A percentile compares a stretch with the other conserved stretches of the same genome.
phyloP scores from a whole-genome alignment of 2,329 filamentous ascomycete species.

The Fusarium torreyae region DNA sequence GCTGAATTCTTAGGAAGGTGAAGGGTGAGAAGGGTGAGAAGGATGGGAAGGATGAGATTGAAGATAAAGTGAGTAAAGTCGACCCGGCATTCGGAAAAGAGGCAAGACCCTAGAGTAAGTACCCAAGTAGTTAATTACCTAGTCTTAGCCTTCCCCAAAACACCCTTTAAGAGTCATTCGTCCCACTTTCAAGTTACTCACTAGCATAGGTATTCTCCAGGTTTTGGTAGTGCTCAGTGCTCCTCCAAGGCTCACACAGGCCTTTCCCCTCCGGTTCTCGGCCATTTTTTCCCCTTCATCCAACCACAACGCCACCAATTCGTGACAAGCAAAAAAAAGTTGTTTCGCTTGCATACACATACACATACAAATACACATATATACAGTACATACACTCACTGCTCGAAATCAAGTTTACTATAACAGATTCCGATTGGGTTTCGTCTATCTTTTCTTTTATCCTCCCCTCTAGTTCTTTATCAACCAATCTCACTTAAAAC shows the following conservation, averaged over 20 bases:
- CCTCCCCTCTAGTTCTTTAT: not conserved
- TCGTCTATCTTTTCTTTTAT: not conserved
- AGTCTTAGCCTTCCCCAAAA: not conserved
- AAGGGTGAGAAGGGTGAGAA: not conserved
- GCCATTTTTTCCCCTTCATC: constrained; percentile 30
- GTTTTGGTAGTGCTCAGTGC: not conserved
- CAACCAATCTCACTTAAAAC: not conserved
- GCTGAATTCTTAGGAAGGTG: constrained; percentile 1
- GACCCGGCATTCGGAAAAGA: not conserved
- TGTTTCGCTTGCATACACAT: constrained; percentile 11
- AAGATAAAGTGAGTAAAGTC: constrained; percentile 1
- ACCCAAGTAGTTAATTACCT: not conserved
- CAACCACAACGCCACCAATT: constrained; percentile 36
- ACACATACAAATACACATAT: not conserved
- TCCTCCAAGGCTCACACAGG: constrained; percentile 22
- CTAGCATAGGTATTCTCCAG: constrained; percentile 21
- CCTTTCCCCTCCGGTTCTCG: constrained; percentile 39
- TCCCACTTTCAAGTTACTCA: constrained; percentile 23
- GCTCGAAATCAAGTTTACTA: not conserved
- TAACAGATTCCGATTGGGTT: constrained; percentile 1
- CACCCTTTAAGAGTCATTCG: constrained; percentile 13
- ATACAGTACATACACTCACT: not conserved
- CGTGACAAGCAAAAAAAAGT: constrained; percentile 31
- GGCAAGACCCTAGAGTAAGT: not conserved
- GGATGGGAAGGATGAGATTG: too few species aligned